Percentiles rank a stretch among this genome's conserved stretches.
Conservation (phyloP, 257 asterid genomes). For the Knoxia roxburghii region DNA sequence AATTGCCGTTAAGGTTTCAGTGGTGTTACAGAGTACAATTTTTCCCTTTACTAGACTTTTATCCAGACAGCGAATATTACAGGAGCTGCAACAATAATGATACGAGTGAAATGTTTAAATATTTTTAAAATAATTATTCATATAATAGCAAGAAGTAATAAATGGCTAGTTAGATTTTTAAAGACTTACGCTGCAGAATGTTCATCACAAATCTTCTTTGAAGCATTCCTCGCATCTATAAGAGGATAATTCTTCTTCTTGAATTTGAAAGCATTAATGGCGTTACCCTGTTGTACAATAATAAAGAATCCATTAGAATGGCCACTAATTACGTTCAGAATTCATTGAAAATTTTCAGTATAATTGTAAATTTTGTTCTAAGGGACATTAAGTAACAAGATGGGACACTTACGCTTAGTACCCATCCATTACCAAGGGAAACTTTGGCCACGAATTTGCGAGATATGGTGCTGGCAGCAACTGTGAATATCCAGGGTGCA, state of each 20-base stretch:
- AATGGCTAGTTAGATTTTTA: too few relatives aligned
- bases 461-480: constrained; percentile 35
- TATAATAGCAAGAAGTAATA: too few relatives aligned
- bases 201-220: not conserved
- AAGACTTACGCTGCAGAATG: not conserved
- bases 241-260: constrained; percentile 25
- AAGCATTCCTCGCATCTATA: constrained; percentile 23
- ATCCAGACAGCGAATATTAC: constrained; percentile 21
- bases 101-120: not conserved
- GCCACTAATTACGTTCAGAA: too few relatives aligned
- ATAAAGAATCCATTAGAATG: too few relatives aligned
- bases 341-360: too few relatives aligned
- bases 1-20: not conserved
- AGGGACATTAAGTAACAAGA: not conserved
- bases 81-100: constrained; percentile 16
- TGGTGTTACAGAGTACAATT: constrained; percentile 25
- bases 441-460: constrained; percentile 31
- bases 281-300: constrained; percentile 25
- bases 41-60: constrained; percentile 28
- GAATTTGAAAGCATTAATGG: constrained; percentile 27
- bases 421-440: constrained; percentile 36
- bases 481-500: constrained; percentile 42
- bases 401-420: constrained; percentile 19
- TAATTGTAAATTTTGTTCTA: too few relatives aligned
- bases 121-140: too few relatives aligned